These are phyloP conservation scores for Colletotrichum tofieldiae DNA, from an alignment of 2,329 filamentous ascomycete genomes.

Conservation along the genomic window DNA sequence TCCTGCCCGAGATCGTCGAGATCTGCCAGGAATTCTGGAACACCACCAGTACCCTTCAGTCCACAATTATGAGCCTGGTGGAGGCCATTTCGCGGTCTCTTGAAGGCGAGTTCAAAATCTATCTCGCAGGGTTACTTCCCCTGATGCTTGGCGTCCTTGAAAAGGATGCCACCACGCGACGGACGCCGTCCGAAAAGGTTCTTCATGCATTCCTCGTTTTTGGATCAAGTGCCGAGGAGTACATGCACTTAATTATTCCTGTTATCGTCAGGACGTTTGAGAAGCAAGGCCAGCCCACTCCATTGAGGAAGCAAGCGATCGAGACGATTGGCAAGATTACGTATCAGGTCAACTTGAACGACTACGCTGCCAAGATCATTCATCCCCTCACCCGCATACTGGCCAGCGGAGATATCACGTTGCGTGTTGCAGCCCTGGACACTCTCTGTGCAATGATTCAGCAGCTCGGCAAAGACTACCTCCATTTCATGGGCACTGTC, in stretches of 20 bases:
- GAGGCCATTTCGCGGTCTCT: slow-evolving; percentile 95
- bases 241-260: slow-evolving; percentile 98
- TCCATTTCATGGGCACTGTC: slow-evolving; percentile 93
- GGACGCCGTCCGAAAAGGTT: slow-evolving; percentile 89
- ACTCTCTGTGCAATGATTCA: slow-evolving; percentile 96
- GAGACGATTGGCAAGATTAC: slow-evolving; percentile 96
- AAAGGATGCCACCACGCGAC: slow-evolving; percentile 82
- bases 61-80: slow-evolving; percentile 91
- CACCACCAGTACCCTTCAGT: slow-evolving; percentile 83
- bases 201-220: slow-evolving; percentile 97
- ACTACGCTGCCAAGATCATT: slow-evolving; percentile 96
- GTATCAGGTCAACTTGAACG: slow-evolving; percentile 95
- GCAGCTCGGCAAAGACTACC: slow-evolving; percentile 94
- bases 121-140: slow-evolving; percentile 89
- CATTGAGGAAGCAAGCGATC: slow-evolving; percentile 89
- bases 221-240: slow-evolving; percentile 95
- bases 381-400: slow-evolving; percentile 92
- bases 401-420: slow-evolving; percentile 77
- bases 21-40: slow-evolving; percentile 94
- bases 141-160: slow-evolving; percentile 96
- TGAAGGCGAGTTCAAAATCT: slow-evolving; percentile 98
- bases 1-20: slow-evolving; percentile 87
- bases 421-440: slow-evolving; percentile 89
- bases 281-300: slow-evolving; percentile 84
- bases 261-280: slow-evolving; percentile 96